Conservation (phyloP, 306 rosid genomes). For the barrel medic (Medicago truncatula) region MtrunA17r5.0-ANR NC_053044.1:46642501-46643000, state of each 20-base stretch:
- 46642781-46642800: background rate
- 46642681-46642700: slow-evolving; percentile 73
- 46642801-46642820: background rate
- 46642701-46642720: slow-evolving; percentile 89
- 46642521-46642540: background rate
- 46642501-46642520: background rate
- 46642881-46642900: slow-evolving; percentile 70
- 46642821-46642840: background rate
- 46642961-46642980: slow-evolving; percentile 51
- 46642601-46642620: slow-evolving; percentile 71
- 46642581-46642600: slow-evolving; percentile 89
- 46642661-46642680: slow-evolving; percentile 65
- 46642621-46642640: slow-evolving; percentile 68
- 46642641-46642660: slow-evolving; percentile 66
- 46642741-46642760: too few relatives aligned
- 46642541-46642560: slow-evolving; percentile 64
- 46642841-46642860: slow-evolving; percentile 77
- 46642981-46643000: slow-evolving; percentile 61
- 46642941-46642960: slow-evolving; percentile 46
- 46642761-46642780: too few relatives aligned
- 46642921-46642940: slow-evolving; percentile 48
- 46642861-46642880: slow-evolving; percentile 83
- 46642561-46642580: slow-evolving; percentile 79
- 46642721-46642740: slow-evolving; percentile 4
- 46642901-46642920: slow-evolving; percentile 62